Evolutionary conservation across 352 stramenopile genomes (phyloP), one percentile per base, ranked within the genome.

Genomic region (Peronosclerospora sorghi): DNA sequence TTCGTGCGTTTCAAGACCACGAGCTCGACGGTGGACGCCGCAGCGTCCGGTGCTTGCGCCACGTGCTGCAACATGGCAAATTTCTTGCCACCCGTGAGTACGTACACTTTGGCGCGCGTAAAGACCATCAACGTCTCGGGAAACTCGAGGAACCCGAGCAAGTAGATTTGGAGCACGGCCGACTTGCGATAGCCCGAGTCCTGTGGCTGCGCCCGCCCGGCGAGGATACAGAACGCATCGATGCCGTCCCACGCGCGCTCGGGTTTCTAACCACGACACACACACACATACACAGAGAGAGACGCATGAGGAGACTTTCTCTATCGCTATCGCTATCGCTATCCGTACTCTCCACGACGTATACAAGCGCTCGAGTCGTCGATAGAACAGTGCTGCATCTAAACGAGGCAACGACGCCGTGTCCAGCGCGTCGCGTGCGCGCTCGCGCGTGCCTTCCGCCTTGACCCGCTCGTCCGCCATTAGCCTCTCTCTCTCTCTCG

Each of bases 111-210:
- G 38, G 51, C 55, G 19, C 78, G 71, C 28, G 82, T 92, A 50
- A 96, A 94, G 29, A 96, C 52, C 70, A 96, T 93, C 27, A 95
- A 65, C 19, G 86, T 96, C 61, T 96, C 85, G 1, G 86, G 75
- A 64, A 96, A 95, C 68, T 96, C 86, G 28, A 94, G 61, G 53
- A 88, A 95, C 6, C 82, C 83, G 14, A 96, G 68, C 32, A 96
- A 49, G 47, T 92, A 96, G 54, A 95, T 85, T 68, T 96, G 85
- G 34, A 95, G 44, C 50, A 89, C 75, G 10, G 76, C 69, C 27
- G 83, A 94, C 66, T 94, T 95, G 52, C 79, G 80, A 52, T 95
- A 95, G 17, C 78, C 79, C 6, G 78, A 89, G 42, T 90, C 78
- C 39, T 95, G 80, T 35, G 73, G 65, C 41, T 94, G 78, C 35